These are phyloP conservation scores for Phytophthora chlamydospora DNA, from an alignment of 352 stramenopile species.

Conservation along the genomic window DNA sequence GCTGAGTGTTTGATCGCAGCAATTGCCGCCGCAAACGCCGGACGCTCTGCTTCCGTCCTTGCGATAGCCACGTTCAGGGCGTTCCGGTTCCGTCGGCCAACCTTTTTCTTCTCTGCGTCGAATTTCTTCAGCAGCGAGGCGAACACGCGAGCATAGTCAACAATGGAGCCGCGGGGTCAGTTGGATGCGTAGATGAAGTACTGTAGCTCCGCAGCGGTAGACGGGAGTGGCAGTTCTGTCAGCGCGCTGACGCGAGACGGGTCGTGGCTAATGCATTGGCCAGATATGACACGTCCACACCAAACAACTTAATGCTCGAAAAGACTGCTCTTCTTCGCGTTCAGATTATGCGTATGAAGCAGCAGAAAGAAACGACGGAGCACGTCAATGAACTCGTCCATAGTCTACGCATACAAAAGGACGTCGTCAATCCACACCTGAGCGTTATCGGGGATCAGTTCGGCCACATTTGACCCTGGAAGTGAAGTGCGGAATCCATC, in stretches of 20 bases:
- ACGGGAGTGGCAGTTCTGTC: slow-evolving; percentile 11
- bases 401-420: slow-evolving; percentile 21
- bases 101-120: slow-evolving; percentile 3
- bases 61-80: slow-evolving; percentile 10
- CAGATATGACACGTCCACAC: slow-evolving; percentile 28
- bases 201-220: slow-evolving; percentile 19
- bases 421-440: slow-evolving; percentile 36
- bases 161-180: slow-evolving; percentile 25
- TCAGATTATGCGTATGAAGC: slow-evolving; percentile 13
- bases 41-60: neutral
- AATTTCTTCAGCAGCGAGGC: slow-evolving; percentile 17
- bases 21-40: neutral
- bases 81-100: slow-evolving; percentile 10
- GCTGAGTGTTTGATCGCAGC: no score
- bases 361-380: slow-evolving; percentile 23
- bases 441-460: slow-evolving; percentile 18
- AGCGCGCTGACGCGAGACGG: slow-evolving; percentile 6
- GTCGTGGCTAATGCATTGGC: slow-evolving; percentile 17
- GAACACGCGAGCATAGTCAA: slow-evolving; percentile 19
- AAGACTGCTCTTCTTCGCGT: slow-evolving; percentile 21
- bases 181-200: slow-evolving; percentile 24
- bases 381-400: slow-evolving; percentile 15
- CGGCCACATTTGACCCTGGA: slow-evolving; percentile 14
- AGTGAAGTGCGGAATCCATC: slow-evolving; percentile 9
- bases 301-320: slow-evolving; percentile 19